Evolutionary conservation across 1,139 yeast genomes (phyloP), one percentile per base, ranked within the genome.

Genomic region (Candida anutae): DNA sequence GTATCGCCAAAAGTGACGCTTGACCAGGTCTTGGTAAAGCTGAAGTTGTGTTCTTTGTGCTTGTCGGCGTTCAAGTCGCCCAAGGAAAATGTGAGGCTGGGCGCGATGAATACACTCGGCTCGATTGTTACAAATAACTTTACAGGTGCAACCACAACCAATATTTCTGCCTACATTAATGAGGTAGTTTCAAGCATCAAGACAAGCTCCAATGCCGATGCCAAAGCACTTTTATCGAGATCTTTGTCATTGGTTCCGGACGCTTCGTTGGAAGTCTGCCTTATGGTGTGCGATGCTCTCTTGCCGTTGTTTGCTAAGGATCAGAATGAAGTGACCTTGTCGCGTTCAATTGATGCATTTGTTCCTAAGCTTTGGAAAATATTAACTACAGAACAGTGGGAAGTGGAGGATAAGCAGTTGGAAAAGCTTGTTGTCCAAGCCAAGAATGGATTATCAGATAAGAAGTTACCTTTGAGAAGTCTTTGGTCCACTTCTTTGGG

Each of bases 41-140:
- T 77, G 21, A 78, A 79, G 41, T 57, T 85, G 15, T 53, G 79
- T 21, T 33, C 67, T 0, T 79, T 80, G 29, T 50, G 83, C n/a
- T 55, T 81, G 21, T 53, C 81, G 3, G 74, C 79, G 5, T 59
- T 83, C 36, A 81, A 82, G 39, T 79, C 94, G 5, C 60, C 88
- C 2, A 88, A 85, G 40, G 82, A 73, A 20, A 35, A 47, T 12
- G 77, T 81, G 2, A 72, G 93, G 36, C 46, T 45, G 3, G 72
- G 73, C 16, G 72, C 90, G 3, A 49, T 58, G 13, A 39, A 55
- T 3, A 56, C 75, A 8, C 51, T 81, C 17, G 36, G 38, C 8
- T 29, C 37, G 3, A 41, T 66, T 13, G 33, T 56, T 6, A 28
- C 37, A 21, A 33, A 38, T 15, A 41, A 46, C 21, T 39, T 44